These are phyloP conservation scores for Colletotrichum truncatum DNA, from an alignment of 2,329 filamentous ascomycete species.

Conservation along the genomic window DNA sequence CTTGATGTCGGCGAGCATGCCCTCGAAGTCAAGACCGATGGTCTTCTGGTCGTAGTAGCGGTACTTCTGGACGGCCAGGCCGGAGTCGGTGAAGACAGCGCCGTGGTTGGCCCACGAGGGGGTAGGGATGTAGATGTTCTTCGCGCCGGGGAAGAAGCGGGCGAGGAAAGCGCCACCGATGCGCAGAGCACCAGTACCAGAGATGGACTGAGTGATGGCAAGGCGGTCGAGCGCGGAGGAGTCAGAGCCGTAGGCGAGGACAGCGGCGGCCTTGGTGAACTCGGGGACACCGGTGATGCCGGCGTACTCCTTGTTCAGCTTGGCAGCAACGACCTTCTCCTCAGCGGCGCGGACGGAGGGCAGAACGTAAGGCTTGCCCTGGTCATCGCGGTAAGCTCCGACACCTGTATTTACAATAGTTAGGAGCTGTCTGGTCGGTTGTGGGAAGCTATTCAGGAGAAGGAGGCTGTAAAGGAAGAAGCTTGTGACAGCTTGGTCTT, in stretches of 20 bases:
- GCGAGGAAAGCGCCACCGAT: slow-evolving; percentile 94
- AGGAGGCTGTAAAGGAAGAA: background rate
- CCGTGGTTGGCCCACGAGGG: slow-evolving; percentile 99
- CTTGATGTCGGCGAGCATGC: slow-evolving; percentile 91
- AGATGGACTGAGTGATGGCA: slow-evolving; percentile 97
- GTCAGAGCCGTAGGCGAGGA: slow-evolving; percentile 88
- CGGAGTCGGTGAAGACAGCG: slow-evolving; percentile 93
- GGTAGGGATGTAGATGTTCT: slow-evolving; percentile 95
- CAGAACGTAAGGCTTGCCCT: slow-evolving; percentile 97
- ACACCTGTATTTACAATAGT: slow-evolving; percentile 67
- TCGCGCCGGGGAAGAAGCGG: slow-evolving; percentile 89
- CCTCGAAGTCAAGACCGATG: slow-evolving; percentile 96
- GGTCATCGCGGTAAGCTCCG: slow-evolving; percentile 97
- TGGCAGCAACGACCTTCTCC: slow-evolving; percentile 80
- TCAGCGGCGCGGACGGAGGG: slow-evolving; percentile 92
- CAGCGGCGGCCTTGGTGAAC: slow-evolving; percentile 91
- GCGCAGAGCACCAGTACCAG: slow-evolving; percentile 93
- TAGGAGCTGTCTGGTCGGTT: background rate
- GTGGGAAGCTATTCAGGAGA: no score
- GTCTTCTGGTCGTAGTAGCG: slow-evolving; percentile 99
- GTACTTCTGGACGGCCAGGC: slow-evolving; percentile 93
- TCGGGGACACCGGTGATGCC: slow-evolving; percentile 95
- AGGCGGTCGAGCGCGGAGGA: slow-evolving; percentile 81
- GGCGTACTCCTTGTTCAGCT: slow-evolving; percentile 96
- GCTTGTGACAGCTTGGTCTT: slow-evolving; percentile 12